Conservation (phyloP, 768 basidiomycete genomes). For the Floccularia luteovirens region DNA sequence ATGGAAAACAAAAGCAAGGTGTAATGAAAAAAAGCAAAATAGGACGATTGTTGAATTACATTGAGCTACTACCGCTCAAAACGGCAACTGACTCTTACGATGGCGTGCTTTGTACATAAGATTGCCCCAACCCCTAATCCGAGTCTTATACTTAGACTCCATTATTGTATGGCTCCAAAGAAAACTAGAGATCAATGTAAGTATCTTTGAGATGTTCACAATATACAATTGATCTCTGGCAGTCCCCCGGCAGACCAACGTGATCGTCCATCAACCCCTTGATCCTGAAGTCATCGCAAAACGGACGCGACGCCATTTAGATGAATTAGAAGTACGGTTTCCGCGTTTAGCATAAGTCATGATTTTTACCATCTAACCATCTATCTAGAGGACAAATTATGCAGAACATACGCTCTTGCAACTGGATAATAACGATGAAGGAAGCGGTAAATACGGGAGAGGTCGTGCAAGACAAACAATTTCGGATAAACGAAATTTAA, state of each 20-base stretch:
- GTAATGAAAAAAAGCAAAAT: no score
- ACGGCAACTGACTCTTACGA: no score
- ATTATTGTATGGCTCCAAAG: constrained; percentile 40
- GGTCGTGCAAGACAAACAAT: constrained; percentile 72
- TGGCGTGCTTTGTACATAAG: background rate
- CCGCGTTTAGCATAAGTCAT: constrained; percentile 3
- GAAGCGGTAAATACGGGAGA: constrained; percentile 40
- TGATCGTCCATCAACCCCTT: constrained; percentile 31
- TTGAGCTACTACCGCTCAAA: no score
- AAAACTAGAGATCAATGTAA: constrained; percentile 41
- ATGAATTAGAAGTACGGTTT: constrained; percentile 68
- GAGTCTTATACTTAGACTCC: background rate
- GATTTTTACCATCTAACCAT: constrained; percentile 4
- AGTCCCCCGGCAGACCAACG: constrained; percentile 47
- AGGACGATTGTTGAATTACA: no score
- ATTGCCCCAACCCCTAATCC: background rate
- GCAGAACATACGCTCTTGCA: constrained; percentile 44
- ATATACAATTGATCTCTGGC: background rate
- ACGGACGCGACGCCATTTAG: constrained; percentile 69
- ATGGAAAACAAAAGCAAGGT: no score
- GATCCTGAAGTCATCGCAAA: constrained; percentile 66
- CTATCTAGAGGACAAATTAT: constrained; percentile 66
- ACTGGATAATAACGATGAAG: constrained; percentile 41
- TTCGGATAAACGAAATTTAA: constrained; percentile 64
- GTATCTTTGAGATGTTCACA: constrained; percentile 8